Conservation (phyloP, 257 asterid species). For the Solanum clarkiae region DNA sequence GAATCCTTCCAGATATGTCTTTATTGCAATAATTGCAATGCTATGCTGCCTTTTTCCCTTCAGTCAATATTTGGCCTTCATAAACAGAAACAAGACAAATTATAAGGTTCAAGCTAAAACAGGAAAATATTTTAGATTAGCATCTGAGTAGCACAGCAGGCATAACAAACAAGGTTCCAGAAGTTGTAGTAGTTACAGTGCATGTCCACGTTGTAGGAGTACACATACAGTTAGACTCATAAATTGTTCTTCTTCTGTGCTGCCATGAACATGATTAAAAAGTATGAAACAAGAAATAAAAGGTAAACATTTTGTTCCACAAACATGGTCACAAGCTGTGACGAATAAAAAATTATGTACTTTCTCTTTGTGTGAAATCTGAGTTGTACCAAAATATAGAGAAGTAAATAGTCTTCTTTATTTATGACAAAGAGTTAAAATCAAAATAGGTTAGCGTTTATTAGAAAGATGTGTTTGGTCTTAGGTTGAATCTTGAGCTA, state of each 20-base stretch:
- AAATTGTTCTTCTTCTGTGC: not conserved
- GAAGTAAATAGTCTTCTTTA: not conserved
- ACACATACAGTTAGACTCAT: not conserved
- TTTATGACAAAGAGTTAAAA: not conserved
- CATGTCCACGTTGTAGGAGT: not conserved
- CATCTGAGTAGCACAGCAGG: not conserved
- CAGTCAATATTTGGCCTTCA: constrained; percentile 56
- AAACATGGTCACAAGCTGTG: not conserved
- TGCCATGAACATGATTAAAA: not conserved
- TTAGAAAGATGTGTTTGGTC: not conserved
- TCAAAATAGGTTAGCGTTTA: not conserved
- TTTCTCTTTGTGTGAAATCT: not conserved
- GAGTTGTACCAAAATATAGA: not conserved
- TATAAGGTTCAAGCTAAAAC: not conserved
- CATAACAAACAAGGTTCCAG: not conserved
- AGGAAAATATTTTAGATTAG: not conserved
- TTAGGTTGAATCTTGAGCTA: not conserved
- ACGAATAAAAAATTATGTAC: not conserved
- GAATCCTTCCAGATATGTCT: constrained; percentile 85
- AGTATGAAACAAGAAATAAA: not conserved
- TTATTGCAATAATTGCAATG: constrained; percentile 96
- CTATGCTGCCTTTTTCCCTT: constrained; percentile 75
- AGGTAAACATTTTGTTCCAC: not conserved
- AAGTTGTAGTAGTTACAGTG: not conserved
- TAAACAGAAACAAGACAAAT: not conserved